Evolutionary conservation across 1,139 yeast species (phyloP).

Genomic region (Trichomonascaceae sp.): DNA sequence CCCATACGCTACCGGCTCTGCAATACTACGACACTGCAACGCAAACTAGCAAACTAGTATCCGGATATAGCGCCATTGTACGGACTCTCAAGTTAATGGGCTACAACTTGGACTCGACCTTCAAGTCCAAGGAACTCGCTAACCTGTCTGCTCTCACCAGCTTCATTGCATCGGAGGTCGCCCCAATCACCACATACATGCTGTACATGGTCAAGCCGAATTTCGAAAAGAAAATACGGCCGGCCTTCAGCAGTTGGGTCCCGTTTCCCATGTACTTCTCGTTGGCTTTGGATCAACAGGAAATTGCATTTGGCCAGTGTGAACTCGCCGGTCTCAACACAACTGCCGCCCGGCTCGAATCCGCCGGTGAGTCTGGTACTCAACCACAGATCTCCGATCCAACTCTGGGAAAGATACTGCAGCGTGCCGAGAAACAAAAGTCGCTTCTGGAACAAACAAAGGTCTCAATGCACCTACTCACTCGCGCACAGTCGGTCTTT

Average conservation of each 20-base stretch:
- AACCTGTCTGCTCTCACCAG: conserved; percentile 26
- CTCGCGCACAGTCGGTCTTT: conserved; percentile 28
- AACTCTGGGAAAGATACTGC: conserved; percentile 29
- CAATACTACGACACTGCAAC: conserved; percentile 15
- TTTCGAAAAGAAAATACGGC: conserved; percentile 54
- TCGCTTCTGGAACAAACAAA: conserved; percentile 36
- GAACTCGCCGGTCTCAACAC: conserved; percentile 1
- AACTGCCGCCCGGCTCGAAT: neutral
- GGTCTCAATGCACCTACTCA: conserved; percentile 39
- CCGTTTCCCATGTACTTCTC: conserved; percentile 85
- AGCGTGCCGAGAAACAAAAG: conserved; percentile 32
- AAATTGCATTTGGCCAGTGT: conserved; percentile 36
- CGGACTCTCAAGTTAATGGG: conserved; percentile 21
- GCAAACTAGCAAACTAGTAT: conserved; percentile 13
- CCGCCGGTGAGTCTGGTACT: neutral
- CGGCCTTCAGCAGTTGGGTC: conserved; percentile 41
- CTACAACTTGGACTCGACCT: conserved; percentile 12
- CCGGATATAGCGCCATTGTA: conserved; percentile 42
- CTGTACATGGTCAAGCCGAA: conserved; percentile 47
- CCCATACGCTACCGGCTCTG: conserved; percentile 41
- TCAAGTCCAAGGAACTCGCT: conserved; percentile 10
- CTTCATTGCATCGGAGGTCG: conserved; percentile 30
- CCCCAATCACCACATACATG: conserved; percentile 46
- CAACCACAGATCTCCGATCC: conserved; percentile 6
- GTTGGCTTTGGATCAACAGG: conserved; percentile 46